Percentiles rank a stretch among this genome's conserved stretches.
Evolutionary conservation across 371 early-diverging fungal species (phyloP).

Genomic region (Nematocida sp.): DNA sequence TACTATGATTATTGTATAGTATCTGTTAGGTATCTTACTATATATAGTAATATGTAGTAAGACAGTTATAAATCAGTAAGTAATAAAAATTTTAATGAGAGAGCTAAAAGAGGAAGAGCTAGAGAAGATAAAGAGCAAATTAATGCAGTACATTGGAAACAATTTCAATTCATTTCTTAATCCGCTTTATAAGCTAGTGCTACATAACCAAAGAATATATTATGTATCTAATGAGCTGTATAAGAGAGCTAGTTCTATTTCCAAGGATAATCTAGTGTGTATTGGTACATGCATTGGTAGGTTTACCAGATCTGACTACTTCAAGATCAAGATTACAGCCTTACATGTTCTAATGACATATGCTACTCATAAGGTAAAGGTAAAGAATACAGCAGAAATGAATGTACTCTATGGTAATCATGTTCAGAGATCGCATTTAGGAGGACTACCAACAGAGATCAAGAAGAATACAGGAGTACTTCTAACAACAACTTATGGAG

Average conservation of each 20-base stretch:
- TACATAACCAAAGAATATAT: constrained; percentile 57
- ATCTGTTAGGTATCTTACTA: no score
- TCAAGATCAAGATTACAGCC: constrained; percentile 83
- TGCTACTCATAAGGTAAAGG: constrained; percentile 89
- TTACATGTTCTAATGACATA: constrained; percentile 83
- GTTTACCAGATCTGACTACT: constrained; percentile 90
- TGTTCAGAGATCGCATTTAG: constrained; percentile 89
- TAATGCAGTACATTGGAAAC: constrained; percentile 60
- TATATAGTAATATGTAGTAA: no score
- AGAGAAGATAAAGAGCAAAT: constrained; percentile 58
- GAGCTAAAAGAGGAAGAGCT: constrained; percentile 59
- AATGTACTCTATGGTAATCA: constrained; percentile 96
- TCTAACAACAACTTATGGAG: constrained; percentile 80
- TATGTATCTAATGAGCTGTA: constrained; percentile 46
- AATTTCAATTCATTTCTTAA: constrained; percentile 52
- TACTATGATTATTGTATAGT: no score
- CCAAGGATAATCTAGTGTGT: constrained; percentile 72
- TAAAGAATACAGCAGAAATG: constrained; percentile 97
- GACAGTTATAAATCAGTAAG: no score
- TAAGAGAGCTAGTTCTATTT: constrained; percentile 52
- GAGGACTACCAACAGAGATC: constrained; percentile 85
- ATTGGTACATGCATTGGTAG: constrained; percentile 92
- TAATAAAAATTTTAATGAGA: constrained; percentile 56
- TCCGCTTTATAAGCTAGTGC: constrained; percentile 47
- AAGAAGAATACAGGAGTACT: constrained; percentile 93